Conservation (phyloP, 164 flowering plant genomes). For the Chimonanthus salicifolius region DNA sequence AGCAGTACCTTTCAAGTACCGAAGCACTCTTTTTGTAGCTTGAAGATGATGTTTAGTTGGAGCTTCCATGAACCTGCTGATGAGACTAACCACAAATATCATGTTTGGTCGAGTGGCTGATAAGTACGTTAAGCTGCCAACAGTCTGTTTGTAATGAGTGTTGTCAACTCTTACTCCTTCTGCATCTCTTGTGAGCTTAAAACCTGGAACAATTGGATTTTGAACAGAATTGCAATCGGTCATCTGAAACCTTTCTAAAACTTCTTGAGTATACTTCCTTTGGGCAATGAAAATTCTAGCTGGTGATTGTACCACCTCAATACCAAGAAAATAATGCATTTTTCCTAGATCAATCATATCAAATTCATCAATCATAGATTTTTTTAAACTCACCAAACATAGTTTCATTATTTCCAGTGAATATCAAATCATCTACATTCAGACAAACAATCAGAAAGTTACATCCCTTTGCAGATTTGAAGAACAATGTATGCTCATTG, state of each 20-base stretch:
- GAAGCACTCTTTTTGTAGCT: no score
- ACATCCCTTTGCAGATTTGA: neutral
- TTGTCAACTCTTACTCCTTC: slow-evolving; percentile 10
- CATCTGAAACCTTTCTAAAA: slow-evolving; percentile 9
- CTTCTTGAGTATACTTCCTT: slow-evolving; percentile 9
- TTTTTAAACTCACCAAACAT: no score
- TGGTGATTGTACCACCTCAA: slow-evolving; percentile 6
- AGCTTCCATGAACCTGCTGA: neutral
- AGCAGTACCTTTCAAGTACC: no score
- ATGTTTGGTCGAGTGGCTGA: slow-evolving; percentile 3
- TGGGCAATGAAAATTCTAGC: slow-evolving; percentile 7
- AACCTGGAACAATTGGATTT: slow-evolving; percentile 5
- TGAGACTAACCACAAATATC: no score
- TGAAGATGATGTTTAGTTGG: neutral
- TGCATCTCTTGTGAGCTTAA: slow-evolving; percentile 6
- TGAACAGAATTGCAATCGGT: slow-evolving; percentile 1
- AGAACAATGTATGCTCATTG: no score
- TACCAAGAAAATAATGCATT: slow-evolving; percentile 7
- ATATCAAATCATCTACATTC: slow-evolving; percentile 13
- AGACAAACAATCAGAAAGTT: slow-evolving; percentile 3
- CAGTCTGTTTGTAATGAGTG: slow-evolving; percentile 7
- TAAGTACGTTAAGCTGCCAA: slow-evolving; percentile 15
- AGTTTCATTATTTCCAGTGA: neutral
- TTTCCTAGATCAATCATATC: no score
- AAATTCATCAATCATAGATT: no score